Evolutionary conservation across 768 basidiomycete species (phyloP).

Genomic region (Chalciporus piperatus): DNA sequence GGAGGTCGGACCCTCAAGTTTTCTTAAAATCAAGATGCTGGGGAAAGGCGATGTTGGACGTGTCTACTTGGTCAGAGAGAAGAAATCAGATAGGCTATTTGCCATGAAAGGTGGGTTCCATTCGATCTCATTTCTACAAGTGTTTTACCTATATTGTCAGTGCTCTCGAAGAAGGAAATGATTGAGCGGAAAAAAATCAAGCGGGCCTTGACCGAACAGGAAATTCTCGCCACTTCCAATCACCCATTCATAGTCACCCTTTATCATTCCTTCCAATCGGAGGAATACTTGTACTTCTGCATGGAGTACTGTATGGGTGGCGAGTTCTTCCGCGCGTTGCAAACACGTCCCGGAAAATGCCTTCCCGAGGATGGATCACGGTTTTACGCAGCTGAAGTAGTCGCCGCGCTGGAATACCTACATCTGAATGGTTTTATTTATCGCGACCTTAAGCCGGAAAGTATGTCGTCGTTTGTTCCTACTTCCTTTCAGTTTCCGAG

Average conservation of each 20-base stretch:
- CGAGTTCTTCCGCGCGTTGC: slow-evolving; percentile 97
- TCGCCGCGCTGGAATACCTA: slow-evolving; percentile 95
- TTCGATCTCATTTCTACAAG: slow-evolving; percentile 2
- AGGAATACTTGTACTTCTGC: slow-evolving; percentile 97
- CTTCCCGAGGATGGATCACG: slow-evolving; percentile 91
- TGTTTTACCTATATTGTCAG: slow-evolving; percentile 45
- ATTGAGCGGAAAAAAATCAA: slow-evolving; percentile 99
- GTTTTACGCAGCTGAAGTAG: slow-evolving; percentile 98
- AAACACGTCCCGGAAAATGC: slow-evolving; percentile 95
- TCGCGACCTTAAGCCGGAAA: slow-evolving; percentile 98
- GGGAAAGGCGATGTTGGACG: slow-evolving; percentile 99
- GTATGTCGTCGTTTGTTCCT: slow-evolving; percentile 49
- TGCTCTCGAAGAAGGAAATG: slow-evolving; percentile 99
- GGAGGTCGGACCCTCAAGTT: slow-evolving; percentile 91
- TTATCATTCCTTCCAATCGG: slow-evolving; percentile 98
- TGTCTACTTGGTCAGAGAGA: slow-evolving; percentile 97
- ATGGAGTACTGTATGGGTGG: slow-evolving; percentile 99
- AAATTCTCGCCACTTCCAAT: slow-evolving; percentile 97
- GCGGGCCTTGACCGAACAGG: slow-evolving; percentile 96
- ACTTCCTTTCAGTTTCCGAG: background rate
- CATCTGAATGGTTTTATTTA: slow-evolving; percentile 99
- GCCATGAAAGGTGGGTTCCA: slow-evolving; percentile 93
- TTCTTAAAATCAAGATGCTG: slow-evolving; percentile 96
- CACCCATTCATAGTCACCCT: slow-evolving; percentile 99
- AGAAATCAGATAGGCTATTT: slow-evolving; percentile 93